Percentiles rank a stretch among this genome's conserved stretches.
These are phyloP conservation scores for Themeda triandra DNA, from an alignment of 176 grass and related monocot genomes.

Conservation along the genomic window DNA sequence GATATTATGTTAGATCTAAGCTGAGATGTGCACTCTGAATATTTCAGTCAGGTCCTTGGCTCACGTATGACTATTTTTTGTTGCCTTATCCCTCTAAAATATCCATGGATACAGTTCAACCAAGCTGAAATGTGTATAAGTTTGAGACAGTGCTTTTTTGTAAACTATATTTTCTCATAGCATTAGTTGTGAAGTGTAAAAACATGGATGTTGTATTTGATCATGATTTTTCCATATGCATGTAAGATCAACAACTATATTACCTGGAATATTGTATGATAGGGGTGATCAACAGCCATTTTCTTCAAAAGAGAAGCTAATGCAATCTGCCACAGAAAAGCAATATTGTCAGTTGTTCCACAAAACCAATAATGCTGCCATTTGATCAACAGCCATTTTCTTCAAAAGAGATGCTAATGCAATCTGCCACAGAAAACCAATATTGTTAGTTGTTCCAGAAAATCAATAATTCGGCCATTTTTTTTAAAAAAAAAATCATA, in stretches of 20 bases:
- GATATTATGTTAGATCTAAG: neutral
- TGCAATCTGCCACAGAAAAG: constrained; percentile 52
- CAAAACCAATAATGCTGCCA: neutral
- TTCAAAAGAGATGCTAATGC: constrained; percentile 83
- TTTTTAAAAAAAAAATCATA: too few species aligned
- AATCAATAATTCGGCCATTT: neutral
- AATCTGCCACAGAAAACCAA: constrained; percentile 45
- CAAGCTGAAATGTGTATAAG: neutral
- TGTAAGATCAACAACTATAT: neutral
- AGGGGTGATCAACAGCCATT: constrained; percentile 96
- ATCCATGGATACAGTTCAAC: neutral
- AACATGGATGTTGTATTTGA: neutral
- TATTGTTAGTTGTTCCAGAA: constrained; percentile 4
- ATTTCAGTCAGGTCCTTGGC: neutral
- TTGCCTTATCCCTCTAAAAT: neutral
- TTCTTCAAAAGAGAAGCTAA: constrained; percentile 91
- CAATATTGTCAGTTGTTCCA: constrained; percentile 8
- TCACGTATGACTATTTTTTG: neutral
- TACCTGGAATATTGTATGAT: constrained; percentile 98
- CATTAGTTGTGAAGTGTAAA: constrained; percentile 5
- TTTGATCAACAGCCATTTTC: constrained; percentile 94
- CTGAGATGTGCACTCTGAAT: neutral
- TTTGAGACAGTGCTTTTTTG: neutral
- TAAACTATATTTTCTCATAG: neutral
- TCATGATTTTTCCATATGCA: neutral